Evolutionary conservation across 192 early-diverging fungal species (phyloP).

Genomic region (Linnemannia zychae): DNA sequence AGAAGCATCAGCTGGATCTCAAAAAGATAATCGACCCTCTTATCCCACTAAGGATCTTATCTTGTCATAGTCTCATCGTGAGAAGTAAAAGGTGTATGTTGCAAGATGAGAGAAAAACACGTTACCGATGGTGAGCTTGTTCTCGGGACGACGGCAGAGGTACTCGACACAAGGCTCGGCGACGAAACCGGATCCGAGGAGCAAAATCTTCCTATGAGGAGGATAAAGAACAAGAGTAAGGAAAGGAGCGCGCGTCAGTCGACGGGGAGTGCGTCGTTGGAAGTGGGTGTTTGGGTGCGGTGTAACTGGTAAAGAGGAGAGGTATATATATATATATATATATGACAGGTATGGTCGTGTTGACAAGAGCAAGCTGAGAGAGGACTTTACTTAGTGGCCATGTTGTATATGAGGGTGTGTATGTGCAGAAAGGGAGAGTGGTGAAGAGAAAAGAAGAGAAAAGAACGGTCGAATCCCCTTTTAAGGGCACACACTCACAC

Average conservation of each 20-base stretch:
- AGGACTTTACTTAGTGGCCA: slow-evolving; percentile 50
- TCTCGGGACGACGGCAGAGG: slow-evolving; percentile 90
- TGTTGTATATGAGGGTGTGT: slow-evolving; percentile 4
- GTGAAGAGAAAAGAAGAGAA: not conserved
- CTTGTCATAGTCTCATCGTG: not conserved
- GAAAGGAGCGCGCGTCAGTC: not conserved
- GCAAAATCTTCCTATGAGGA: slow-evolving; percentile 83
- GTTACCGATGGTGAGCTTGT: slow-evolving; percentile 90
- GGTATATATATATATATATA: not conserved
- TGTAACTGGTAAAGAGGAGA: not conserved
- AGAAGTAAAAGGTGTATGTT: too few species aligned
- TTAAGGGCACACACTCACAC: not conserved
- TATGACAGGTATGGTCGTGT: not conserved
- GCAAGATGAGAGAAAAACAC: not conserved
- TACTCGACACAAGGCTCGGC: slow-evolving; percentile 96
- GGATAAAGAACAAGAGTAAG: not conserved
- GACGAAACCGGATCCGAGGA: slow-evolving; percentile 98
- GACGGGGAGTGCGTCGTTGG: too few species aligned
- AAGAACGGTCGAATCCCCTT: not conserved
- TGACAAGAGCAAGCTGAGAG: not conserved
- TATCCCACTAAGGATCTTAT: not conserved
- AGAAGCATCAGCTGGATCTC: not conserved
- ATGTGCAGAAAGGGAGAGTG: not conserved
- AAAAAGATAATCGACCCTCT: not conserved
- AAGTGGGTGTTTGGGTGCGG: too few species aligned